Percentiles rank a stretch among this genome's conserved stretches.
These are phyloP conservation scores for Cordyceps cateniannulata DNA, from an alignment of 2,329 filamentous ascomycete genomes.

Conservation along the genomic window DNA sequence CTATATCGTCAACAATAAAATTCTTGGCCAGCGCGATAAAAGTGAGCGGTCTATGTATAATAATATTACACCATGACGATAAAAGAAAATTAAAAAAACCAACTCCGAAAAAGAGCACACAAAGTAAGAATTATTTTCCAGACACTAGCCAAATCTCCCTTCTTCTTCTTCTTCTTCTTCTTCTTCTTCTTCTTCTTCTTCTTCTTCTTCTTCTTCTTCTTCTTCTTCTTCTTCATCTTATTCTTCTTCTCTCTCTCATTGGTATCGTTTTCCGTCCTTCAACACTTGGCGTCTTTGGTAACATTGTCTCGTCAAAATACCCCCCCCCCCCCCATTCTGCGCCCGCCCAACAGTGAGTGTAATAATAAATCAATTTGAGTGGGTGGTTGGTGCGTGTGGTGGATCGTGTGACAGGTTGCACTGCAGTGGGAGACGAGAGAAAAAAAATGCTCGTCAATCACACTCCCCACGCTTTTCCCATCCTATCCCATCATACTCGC, in stretches of 20 bases:
- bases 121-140: neutral
- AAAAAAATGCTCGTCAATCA: neutral
- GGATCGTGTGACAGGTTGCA: slow-evolving; percentile 6
- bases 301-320: slow-evolving; percentile 8
- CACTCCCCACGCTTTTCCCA: neutral
- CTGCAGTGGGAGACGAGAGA: neutral
- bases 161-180: neutral
- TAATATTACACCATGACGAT: neutral
- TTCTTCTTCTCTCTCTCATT: neutral
- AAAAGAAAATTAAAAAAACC: neutral
- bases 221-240: neutral
- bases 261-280: neutral
- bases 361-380: neutral
- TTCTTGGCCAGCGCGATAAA: neutral
- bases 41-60: neutral
- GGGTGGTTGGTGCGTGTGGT: slow-evolving; percentile 3
- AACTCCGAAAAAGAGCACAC: neutral
- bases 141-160: neutral
- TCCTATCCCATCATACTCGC: neutral
- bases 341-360: neutral
- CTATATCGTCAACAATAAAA: neutral
- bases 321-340: too few relatives aligned
- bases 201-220: neutral
- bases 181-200: neutral
- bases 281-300: neutral